Evolutionary conservation across 2,329 filamentous ascomycete genomes (phyloP).

Genomic region (Ophiostoma australiae): DNA sequence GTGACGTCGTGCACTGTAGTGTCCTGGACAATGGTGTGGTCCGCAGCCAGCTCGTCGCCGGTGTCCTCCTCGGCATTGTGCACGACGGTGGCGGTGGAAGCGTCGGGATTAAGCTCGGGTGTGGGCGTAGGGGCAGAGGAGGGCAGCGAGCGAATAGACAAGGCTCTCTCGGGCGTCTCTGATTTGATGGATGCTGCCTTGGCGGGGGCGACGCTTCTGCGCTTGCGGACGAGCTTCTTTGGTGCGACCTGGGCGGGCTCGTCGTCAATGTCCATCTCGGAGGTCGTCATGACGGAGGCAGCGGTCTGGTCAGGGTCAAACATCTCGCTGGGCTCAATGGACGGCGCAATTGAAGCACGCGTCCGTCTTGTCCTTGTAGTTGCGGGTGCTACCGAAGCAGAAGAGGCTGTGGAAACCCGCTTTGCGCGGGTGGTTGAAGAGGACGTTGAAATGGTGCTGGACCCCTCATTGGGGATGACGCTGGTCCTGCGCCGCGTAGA

Average conservation of each 20-base stretch:
- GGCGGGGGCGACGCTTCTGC: conserved; percentile 52
- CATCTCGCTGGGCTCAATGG: conserved; percentile 48
- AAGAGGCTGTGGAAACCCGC: conserved; percentile 9
- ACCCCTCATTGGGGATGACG: conserved; percentile 34
- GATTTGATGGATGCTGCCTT: conserved; percentile 22
- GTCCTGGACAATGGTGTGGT: conserved; percentile 14
- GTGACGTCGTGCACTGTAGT: conserved; percentile 16
- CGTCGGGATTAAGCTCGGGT: conserved; percentile 5
- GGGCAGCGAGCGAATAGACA: conserved; percentile 18
- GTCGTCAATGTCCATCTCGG: conserved; percentile 7
- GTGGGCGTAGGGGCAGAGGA: conserved; percentile 5
- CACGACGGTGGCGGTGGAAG: not conserved
- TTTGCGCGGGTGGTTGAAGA: not conserved
- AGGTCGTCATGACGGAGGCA: conserved; percentile 27
- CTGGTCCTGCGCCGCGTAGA: conserved; percentile 39
- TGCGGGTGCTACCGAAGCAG: conserved; percentile 29
- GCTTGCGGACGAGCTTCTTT: conserved; percentile 53
- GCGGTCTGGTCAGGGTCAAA: conserved; percentile 51
- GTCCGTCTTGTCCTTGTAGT: conserved; percentile 43
- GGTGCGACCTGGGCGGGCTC: conserved; percentile 28
- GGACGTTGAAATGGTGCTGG: conserved; percentile 26
- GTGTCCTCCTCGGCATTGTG: conserved; percentile 17
- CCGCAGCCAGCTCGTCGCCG: conserved; percentile 16
- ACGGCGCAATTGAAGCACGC: conserved; percentile 31
- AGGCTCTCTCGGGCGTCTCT: conserved; percentile 34